Percentiles rank a stretch among this genome's conserved stretches.
phyloP scores from a whole-genome alignment of 2,329 filamentous ascomycete species.

The Tolypocladium pustulatum region DNA sequence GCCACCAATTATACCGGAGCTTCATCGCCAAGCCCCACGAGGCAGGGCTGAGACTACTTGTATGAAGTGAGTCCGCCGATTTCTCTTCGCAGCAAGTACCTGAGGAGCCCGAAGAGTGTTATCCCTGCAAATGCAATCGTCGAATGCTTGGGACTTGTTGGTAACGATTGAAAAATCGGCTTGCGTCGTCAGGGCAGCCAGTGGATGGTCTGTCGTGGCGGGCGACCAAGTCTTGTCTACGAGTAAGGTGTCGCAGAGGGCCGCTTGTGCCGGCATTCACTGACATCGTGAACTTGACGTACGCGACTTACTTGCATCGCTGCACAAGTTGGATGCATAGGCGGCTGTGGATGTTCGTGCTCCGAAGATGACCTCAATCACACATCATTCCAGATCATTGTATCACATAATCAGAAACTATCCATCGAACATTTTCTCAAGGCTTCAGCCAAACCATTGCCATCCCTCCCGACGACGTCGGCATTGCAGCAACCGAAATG shows the following conservation, averaged over 20 bases:
- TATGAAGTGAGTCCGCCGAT: slow-evolving; percentile 1
- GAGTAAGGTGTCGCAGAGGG: background rate
- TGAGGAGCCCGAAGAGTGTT: background rate
- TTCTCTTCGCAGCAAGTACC: background rate
- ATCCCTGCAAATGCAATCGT: background rate
- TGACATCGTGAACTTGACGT: background rate
- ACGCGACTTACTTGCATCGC: background rate
- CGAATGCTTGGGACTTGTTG: background rate
- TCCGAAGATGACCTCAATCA: too few relatives aligned
- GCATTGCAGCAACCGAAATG: too few relatives aligned
- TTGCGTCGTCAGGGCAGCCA: too few relatives aligned
- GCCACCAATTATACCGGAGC: slow-evolving; percentile 6
- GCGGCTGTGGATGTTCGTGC: background rate
- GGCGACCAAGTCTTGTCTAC: background rate
- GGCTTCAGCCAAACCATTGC: background rate
- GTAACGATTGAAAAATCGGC: background rate
- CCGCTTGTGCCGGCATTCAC: background rate
- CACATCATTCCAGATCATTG: background rate
- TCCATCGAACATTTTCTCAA: background rate
- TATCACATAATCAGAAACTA: background rate
- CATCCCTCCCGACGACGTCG: too few relatives aligned
- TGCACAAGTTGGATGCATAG: background rate
- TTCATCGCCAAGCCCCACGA: slow-evolving; percentile 5
- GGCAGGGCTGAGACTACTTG: slow-evolving; percentile 6
- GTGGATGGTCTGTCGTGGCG: background rate